A percentile compares a stretch with the other conserved stretches of the same genome.
Conservation (phyloP, 805 yeast species). For the Hanseniaspora hatyaiensis region DNA sequence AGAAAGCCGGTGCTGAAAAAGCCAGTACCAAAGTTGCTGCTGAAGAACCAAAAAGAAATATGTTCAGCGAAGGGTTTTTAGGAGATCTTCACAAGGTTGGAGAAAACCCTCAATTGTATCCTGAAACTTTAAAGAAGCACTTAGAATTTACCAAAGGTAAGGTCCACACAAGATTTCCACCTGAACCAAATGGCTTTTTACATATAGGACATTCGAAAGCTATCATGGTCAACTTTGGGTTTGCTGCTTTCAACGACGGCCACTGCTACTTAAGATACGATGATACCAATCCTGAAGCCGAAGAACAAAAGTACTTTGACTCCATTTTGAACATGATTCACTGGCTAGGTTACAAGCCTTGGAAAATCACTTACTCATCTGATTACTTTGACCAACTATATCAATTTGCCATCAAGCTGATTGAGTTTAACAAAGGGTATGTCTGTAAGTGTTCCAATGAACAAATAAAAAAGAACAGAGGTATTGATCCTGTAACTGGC, state of each 20-base stretch:
- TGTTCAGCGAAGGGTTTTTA: slow-evolving; percentile 91
- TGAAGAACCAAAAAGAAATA: slow-evolving; percentile 38
- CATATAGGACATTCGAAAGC: slow-evolving; percentile 99
- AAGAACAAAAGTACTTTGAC: slow-evolving; percentile 80
- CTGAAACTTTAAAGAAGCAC: slow-evolving; percentile 74
- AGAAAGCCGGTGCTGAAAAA: slow-evolving; percentile 16
- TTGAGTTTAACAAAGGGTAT: slow-evolving; percentile 62
- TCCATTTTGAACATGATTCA: slow-evolving; percentile 72
- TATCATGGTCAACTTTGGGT: slow-evolving; percentile 96
- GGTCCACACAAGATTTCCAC: slow-evolving; percentile 88
- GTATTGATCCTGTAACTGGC: slow-evolving; percentile 72
- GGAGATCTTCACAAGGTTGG: slow-evolving; percentile 94
- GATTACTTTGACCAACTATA: slow-evolving; percentile 88
- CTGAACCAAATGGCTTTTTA: slow-evolving; percentile 98
- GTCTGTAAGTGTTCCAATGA: slow-evolving; percentile 91
- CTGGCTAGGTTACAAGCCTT: slow-evolving; percentile 93
- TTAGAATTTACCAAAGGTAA: slow-evolving; percentile 64
- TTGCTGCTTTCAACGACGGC: slow-evolving; percentile 76
- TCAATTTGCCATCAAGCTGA: slow-evolving; percentile 74
- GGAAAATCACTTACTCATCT: slow-evolving; percentile 89
- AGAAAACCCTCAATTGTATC: slow-evolving; percentile 81
- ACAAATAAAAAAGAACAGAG: slow-evolving; percentile 80
- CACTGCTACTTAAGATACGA: slow-evolving; percentile 86
- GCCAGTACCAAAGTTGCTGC: slow-evolving; percentile 18
- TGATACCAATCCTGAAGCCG: slow-evolving; percentile 98